These are phyloP conservation scores for Endocalyx cinctus DNA, from an alignment of 2,329 filamentous ascomycete species.

Conservation along the genomic window DNA sequence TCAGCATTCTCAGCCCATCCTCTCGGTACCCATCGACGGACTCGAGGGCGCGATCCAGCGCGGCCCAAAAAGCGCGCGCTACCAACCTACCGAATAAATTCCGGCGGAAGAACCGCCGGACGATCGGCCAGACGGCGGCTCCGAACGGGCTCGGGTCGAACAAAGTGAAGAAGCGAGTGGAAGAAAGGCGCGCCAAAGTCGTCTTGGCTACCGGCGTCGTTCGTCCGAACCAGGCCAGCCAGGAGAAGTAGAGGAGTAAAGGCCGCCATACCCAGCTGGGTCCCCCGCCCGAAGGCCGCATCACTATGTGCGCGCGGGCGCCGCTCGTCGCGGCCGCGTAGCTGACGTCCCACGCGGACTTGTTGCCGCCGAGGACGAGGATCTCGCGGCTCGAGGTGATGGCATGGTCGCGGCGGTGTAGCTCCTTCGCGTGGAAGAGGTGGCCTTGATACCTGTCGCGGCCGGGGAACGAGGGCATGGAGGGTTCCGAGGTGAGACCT, in stretches of 20 bases:
- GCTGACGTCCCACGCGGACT: conserved; percentile 57
- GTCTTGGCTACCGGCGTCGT: conserved; percentile 39
- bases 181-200: conserved; percentile 42
- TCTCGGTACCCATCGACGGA: conserved; percentile 1
- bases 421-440: conserved; percentile 44
- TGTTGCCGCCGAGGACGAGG: conserved; percentile 52
- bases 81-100: conserved; percentile 3
- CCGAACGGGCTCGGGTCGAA: conserved; percentile 22
- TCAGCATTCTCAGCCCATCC: conserved; percentile 29
- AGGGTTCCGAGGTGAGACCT: conserved; percentile 52
- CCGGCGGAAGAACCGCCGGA: conserved; percentile 3
- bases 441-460: conserved; percentile 30
- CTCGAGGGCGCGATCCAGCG: conserved; percentile 1
- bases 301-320: conserved; percentile 47
- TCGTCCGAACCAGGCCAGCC: no score
- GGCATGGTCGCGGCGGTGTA: conserved; percentile 50
- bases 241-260: no score
- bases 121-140: conserved; percentile 15
- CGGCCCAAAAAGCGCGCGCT: conserved; percentile 4
- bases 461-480: conserved; percentile 44
- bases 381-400: conserved; percentile 29
- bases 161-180: conserved; percentile 41
- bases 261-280: conserved; percentile 51
- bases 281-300: conserved; percentile 47
- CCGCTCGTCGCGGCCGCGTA: conserved; percentile 49